Conservation (phyloP, 768 basidiomycete species). For the Nidularia pulvinata region DNA sequence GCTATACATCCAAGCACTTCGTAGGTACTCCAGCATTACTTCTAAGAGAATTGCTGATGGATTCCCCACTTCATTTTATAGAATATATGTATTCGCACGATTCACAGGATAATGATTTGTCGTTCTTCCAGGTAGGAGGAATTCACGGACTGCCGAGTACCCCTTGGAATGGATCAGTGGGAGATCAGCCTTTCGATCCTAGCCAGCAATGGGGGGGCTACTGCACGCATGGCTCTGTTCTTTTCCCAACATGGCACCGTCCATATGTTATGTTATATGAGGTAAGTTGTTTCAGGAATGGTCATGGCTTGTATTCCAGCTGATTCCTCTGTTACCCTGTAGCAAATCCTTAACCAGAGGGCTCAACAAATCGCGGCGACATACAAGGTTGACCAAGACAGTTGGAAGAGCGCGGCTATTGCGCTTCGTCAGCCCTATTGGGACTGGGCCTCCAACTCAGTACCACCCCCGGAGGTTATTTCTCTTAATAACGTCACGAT, state of each 20-base stretch:
- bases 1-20: constrained; percentile 48
- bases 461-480: constrained; percentile 37
- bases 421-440: constrained; percentile 43
- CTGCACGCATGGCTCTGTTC: constrained; percentile 51
- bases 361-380: constrained; percentile 38
- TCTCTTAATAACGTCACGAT: constrained; percentile 21
- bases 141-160: constrained; percentile 52
- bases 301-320: not conserved
- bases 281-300: constrained; percentile 20
- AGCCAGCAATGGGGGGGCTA: constrained; percentile 39
- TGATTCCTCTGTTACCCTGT: not conserved
- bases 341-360: constrained; percentile 47
- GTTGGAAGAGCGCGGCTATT: constrained; percentile 29
- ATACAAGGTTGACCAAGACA: constrained; percentile 25
- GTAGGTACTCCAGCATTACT: constrained; percentile 22
- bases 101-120: constrained; percentile 24
- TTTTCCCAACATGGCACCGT: constrained; percentile 59
- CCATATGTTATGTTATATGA: constrained; percentile 51
- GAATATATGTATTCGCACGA: constrained; percentile 22
- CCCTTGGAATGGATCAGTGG: constrained; percentile 39
- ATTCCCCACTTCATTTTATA: constrained; percentile 4
- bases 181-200: constrained; percentile 16
- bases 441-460: constrained; percentile 45
- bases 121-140: constrained; percentile 45
- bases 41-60: not conserved